A percentile compares a stretch with the other conserved stretches of the same genome.
These are phyloP conservation scores for Quercus variabilis DNA, from an alignment of 306 rosid species.

Conservation along the genomic window DNA sequence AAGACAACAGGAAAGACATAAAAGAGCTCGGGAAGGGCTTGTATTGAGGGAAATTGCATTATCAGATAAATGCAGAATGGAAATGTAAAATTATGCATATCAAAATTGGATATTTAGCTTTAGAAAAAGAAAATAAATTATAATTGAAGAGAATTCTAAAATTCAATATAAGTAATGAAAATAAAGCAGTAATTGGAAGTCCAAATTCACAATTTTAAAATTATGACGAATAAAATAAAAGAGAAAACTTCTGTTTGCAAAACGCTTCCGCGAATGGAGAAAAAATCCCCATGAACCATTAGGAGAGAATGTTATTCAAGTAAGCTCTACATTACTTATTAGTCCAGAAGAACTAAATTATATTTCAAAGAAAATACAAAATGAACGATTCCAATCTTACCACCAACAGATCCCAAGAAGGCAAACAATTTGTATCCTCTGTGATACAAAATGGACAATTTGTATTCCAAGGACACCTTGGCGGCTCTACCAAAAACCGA, in stretches of 20 bases:
- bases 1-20: neutral
- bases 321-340: constrained; percentile 12
- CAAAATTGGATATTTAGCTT: neutral
- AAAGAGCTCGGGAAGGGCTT: neutral
- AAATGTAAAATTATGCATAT: neutral
- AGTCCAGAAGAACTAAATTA: neutral
- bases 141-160: neutral
- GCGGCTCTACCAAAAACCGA: constrained; percentile 82
- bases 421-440: constrained; percentile 56
- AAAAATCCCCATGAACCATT: neutral
- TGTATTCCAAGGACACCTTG: constrained; percentile 42
- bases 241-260: neutral
- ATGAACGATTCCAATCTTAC: constrained; percentile 23
- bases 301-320: neutral
- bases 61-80: neutral
- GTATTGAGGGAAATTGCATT: neutral
- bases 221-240: neutral
- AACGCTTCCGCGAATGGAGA: constrained; percentile 1
- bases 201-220: neutral
- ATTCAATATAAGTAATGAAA: neutral
- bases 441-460: neutral
- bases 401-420: constrained; percentile 76
- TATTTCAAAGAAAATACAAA: neutral
- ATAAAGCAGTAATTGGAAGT: neutral
- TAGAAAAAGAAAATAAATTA: neutral